Percentiles rank a stretch among this genome's conserved stretches.
These are phyloP conservation scores for Aspergillus sp. DNA, from an alignment of 2,329 filamentous ascomycete genomes.

Conservation along the genomic window DNA sequence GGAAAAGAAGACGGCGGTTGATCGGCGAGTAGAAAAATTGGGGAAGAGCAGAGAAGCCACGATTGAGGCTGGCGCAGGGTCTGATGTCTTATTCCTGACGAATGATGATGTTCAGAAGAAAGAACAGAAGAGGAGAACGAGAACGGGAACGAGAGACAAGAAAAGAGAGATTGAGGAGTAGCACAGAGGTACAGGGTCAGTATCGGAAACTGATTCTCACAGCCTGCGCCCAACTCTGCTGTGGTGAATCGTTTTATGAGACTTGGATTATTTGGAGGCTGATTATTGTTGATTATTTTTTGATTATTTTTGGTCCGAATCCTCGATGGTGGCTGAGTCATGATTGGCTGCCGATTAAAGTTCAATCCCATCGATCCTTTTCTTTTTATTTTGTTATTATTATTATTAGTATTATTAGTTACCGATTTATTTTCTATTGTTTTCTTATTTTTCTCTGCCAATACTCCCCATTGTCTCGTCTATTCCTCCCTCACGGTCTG, in stretches of 20 bases:
- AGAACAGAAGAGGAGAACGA: constrained; percentile 8
- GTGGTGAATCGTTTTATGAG: too few species aligned
- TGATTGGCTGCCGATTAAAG: not conserved
- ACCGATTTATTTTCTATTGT: not conserved
- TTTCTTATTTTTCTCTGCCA: not conserved
- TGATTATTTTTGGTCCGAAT: too few species aligned
- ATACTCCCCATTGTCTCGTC: too few species aligned
- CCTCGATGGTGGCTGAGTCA: too few species aligned
- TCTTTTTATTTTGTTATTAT: not conserved
- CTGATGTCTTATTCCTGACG: not conserved
- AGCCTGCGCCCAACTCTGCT: too few species aligned
- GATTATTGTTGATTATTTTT: too few species aligned
- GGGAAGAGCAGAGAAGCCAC: constrained; percentile 13
- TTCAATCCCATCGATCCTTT: not conserved
- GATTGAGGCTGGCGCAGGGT: not conserved
- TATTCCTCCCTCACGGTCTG: too few species aligned
- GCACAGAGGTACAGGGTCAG: constrained; percentile 2
- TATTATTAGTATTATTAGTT: not conserved
- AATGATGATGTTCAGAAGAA: not conserved
- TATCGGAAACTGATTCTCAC: too few species aligned
- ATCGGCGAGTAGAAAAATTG: constrained; percentile 17
- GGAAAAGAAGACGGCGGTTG: constrained; percentile 17
- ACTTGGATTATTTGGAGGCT: too few species aligned
- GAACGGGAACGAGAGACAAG: constrained; percentile 1
- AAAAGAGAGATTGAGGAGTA: constrained; percentile 1